Evolutionary conservation across 345 rosid genomes (phyloP).

Genomic region (Pugionium dolabratum): DNA sequence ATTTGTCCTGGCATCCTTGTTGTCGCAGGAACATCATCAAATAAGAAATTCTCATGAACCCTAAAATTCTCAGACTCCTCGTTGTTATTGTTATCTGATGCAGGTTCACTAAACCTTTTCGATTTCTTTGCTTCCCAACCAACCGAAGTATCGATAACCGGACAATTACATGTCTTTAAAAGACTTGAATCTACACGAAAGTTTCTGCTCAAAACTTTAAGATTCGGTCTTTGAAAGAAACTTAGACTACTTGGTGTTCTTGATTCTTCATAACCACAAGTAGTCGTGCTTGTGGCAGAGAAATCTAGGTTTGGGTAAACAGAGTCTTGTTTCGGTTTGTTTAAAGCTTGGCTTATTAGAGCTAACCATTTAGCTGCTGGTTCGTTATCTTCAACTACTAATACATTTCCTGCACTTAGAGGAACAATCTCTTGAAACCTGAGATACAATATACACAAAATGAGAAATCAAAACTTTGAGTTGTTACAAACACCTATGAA

Average conservation of each 20-base stretch:
- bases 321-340: slow-evolving; percentile 51
- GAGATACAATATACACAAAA: background rate
- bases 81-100: slow-evolving; percentile 33
- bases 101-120: slow-evolving; percentile 49
- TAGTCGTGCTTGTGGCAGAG: slow-evolving; percentile 38
- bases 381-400: slow-evolving; percentile 89
- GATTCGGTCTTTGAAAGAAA: slow-evolving; percentile 73
- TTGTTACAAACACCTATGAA: background rate
- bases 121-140: slow-evolving; percentile 44
- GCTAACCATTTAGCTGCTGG: slow-evolving; percentile 96
- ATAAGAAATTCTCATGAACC: slow-evolving; percentile 38
- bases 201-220: slow-evolving; percentile 70
- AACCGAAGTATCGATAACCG: slow-evolving; percentile 35
- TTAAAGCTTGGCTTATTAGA: slow-evolving; percentile 79
- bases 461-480: no score
- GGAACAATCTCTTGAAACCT: slow-evolving; percentile 99
- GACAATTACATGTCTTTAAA: slow-evolving; percentile 82
- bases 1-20: slow-evolving; percentile 34
- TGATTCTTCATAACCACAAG: slow-evolving; percentile 45
- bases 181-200: slow-evolving; percentile 64
- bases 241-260: slow-evolving; percentile 47
- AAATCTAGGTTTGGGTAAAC: slow-evolving; percentile 39
- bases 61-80: slow-evolving; percentile 44
- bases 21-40: slow-evolving; percentile 41
- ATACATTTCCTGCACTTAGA: slow-evolving; percentile 88